Conservation (phyloP, 176 grass and related monocot species). For the Thalia dealbata region DNA sequence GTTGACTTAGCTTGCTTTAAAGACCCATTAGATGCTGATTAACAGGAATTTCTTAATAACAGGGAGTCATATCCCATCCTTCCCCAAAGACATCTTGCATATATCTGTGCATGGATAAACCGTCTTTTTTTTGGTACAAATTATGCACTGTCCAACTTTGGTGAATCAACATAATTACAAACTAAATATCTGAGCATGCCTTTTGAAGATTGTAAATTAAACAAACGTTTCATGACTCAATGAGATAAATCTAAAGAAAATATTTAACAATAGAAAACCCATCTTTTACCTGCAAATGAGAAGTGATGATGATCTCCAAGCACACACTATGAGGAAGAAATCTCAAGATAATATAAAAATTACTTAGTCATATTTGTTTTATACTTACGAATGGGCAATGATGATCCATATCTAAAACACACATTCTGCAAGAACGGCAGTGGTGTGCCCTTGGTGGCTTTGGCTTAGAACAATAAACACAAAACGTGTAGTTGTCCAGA, state of each 20-base stretch:
- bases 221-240: background rate
- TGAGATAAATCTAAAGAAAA: background rate
- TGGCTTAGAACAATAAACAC: slow-evolving; percentile 71
- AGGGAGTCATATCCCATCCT: background rate
- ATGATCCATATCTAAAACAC: slow-evolving; percentile 96
- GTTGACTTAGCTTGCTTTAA: no score
- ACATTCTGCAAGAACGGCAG: slow-evolving; percentile 95
- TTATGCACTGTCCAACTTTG: background rate
- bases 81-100: background rate
- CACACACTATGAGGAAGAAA: background rate
- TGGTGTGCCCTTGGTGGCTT: slow-evolving; percentile 92
- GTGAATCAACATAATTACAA: background rate
- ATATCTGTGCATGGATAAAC: background rate
- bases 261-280: background rate
- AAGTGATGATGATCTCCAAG: background rate
- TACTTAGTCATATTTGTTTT: background rate
- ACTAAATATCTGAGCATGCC: background rate
- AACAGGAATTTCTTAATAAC: background rate
- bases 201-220: background rate
- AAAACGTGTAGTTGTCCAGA: slow-evolving; percentile 87
- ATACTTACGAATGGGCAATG: slow-evolving; percentile 98
- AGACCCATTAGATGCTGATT: no score
- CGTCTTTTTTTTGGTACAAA: background rate
- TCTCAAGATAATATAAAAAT: background rate
- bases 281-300: background rate